These are phyloP conservation scores for Thermomucor indicae-seudaticae DNA, from an alignment of 371 early-diverging fungal species.

Conservation along the genomic window DNA sequence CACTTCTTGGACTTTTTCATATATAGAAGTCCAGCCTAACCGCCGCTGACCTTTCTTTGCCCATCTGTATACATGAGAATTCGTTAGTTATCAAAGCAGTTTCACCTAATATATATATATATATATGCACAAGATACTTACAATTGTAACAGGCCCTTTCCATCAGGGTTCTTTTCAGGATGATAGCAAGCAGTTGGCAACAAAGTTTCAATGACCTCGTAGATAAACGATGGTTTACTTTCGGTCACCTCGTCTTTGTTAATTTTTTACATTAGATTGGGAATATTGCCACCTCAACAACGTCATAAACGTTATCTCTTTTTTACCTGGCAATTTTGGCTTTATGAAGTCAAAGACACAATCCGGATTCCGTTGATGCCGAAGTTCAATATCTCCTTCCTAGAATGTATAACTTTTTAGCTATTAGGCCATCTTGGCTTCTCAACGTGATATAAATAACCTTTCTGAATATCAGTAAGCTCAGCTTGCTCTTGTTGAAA, in stretches of 20 bases:
- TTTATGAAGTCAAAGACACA: constrained; percentile 90
- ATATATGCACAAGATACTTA: constrained; percentile 49
- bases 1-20: no score
- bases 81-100: background rate
- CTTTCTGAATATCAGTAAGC: constrained; percentile 85
- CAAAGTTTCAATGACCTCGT: constrained; percentile 85
- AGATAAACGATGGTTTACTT: constrained; percentile 78
- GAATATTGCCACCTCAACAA: background rate
- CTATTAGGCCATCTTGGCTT: background rate
- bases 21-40: constrained; percentile 62
- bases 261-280: background rate
- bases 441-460: constrained; percentile 13
- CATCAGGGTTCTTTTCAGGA: constrained; percentile 56
- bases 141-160: constrained; percentile 68
- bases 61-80: constrained; percentile 30
- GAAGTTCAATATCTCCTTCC: constrained; percentile 80
- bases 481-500: constrained; percentile 81
- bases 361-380: constrained; percentile 92
- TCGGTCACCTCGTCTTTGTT: constrained; percentile 59
- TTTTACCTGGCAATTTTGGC: constrained; percentile 49
- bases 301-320: background rate
- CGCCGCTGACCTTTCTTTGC: constrained; percentile 38
- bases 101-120: background rate
- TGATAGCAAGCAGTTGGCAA: constrained; percentile 74
- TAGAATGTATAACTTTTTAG: constrained; percentile 8